A percentile compares a stretch with the other conserved stretches of the same genome.
Evolutionary conservation across 2,329 filamentous ascomycete species (phyloP).

Genomic region (Mycosphaerelloides madeirae): DNA sequence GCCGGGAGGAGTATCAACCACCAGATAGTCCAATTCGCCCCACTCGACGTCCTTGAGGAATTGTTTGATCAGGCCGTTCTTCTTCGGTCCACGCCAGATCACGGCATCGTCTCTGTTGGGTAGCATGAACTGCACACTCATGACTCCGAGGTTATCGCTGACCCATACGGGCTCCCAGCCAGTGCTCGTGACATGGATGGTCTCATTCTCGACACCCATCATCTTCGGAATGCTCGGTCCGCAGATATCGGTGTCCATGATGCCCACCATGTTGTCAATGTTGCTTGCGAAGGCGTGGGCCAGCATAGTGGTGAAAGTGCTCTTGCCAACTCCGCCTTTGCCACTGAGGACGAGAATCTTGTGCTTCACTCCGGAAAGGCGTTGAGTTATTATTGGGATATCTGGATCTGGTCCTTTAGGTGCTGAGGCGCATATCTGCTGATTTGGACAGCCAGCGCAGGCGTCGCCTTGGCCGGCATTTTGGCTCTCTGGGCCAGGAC

Average conservation of each 20-base stretch:
- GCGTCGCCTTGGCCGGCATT: constrained; percentile 65
- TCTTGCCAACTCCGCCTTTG: constrained; percentile 96
- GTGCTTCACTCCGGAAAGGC: constrained; percentile 76
- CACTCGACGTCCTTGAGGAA: constrained; percentile 98
- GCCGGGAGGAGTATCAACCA: constrained; percentile 93
- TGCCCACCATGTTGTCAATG: constrained; percentile 71
- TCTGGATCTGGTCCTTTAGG: constrained; percentile 96
- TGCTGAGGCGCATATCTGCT: constrained; percentile 87
- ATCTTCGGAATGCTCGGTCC: constrained; percentile 96
- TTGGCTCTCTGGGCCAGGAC: constrained; percentile 80
- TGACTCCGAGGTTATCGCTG: constrained; percentile 85
- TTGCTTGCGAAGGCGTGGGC: constrained; percentile 85
- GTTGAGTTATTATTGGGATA: constrained; percentile 78
- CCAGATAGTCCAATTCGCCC: constrained; percentile 87
- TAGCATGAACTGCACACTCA: constrained; percentile 98
- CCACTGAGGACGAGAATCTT: constrained; percentile 91
- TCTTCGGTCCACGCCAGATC: constrained; percentile 97
- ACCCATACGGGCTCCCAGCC: constrained; percentile 98
- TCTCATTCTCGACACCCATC: constrained; percentile 94
- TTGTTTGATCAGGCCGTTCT: constrained; percentile 96
- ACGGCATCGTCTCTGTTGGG: constrained; percentile 90
- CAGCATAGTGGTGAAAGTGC: constrained; percentile 83
- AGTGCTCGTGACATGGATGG: constrained; percentile 80
- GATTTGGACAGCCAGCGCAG: constrained; percentile 93
- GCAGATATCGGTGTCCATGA: constrained; percentile 98